Evolutionary conservation across 2,329 filamentous ascomycete genomes (phyloP), one percentile per base, ranked within the genome.

Genomic region (Tothia fuscella): DNA sequence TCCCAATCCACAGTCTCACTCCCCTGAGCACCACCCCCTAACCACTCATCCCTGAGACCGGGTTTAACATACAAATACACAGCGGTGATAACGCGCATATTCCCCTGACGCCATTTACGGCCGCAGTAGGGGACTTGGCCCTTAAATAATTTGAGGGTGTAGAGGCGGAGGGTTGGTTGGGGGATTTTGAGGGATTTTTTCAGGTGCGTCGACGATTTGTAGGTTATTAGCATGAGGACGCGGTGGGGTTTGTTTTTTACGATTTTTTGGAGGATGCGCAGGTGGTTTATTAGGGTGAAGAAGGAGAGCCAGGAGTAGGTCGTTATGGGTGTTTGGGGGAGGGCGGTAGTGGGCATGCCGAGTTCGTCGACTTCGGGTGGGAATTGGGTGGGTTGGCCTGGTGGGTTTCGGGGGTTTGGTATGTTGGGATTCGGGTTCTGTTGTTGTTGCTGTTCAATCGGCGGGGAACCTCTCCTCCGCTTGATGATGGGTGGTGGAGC

Each of bases 31-130:
- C 81, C 82, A 4, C 89, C 89, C 0, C 84, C 79, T 1, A 96
- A 71, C 89, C 91, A 96, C 62, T 95, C 91, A 56, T 98, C 91
- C 22, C 89, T 74, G 34, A 98, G 70, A 59, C 96, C 89, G 0
- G 89, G 89, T 6, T 87, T 74, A 56, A 89, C 94, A 63, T 94
- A 85, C 37, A 98, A 70, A 60, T 95, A 98, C 1, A 98, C 85
- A 3, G 88, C 87, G 0, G 91, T 98, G 56, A 98, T 98, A 55
- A 96, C 88, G 42, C 89, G 83, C 91, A 98, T 98, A 61, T 98
- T 96, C 51, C 79, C 80, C 65, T 96, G 91, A 12, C 91, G 80
- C 91, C 91, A 98, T 65, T 98, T 98, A 32, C 91, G 80, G 17
- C 91, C 89, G 60, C 89, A 96, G 67, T 94, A 98, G 1, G 91